Conservation (phyloP, 2,329 filamentous ascomycete species). For the Grosmannia clavigera region DNA sequence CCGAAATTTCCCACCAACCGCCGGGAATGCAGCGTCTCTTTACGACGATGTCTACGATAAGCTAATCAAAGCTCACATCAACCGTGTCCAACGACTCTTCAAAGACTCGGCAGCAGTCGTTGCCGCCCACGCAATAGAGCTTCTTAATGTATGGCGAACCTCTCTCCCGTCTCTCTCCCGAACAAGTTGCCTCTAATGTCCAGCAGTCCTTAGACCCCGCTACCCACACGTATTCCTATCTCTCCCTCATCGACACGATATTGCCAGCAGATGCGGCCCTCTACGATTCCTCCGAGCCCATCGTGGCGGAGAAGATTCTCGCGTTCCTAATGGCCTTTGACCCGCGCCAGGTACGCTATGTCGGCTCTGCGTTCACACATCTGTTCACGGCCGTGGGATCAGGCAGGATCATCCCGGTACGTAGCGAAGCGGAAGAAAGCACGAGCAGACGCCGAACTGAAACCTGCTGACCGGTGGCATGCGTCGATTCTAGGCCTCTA, state of each 20-base stretch:
- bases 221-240: conserved; percentile 38
- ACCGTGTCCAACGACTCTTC: conserved; percentile 25
- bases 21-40: conserved; percentile 8
- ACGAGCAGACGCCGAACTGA: not conserved
- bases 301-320: conserved; percentile 28
- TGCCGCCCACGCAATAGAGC: conserved; percentile 19
- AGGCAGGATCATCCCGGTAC: conserved; percentile 30
- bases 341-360: conserved; percentile 38
- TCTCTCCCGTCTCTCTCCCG: not conserved
- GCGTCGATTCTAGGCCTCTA: conserved; percentile 25
- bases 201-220: conserved; percentile 33
- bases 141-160: conserved; percentile 27
- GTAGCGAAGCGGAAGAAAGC: conserved; percentile 5
- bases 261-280: conserved; percentile 16
- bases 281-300: conserved; percentile 18
- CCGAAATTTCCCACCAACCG: conserved; percentile 27
- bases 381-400: conserved; percentile 29
- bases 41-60: conserved; percentile 27
- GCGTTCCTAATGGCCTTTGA: conserved; percentile 37
- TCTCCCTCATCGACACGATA: conserved; percentile 32
- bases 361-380: conserved; percentile 27
- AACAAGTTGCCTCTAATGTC: not conserved
- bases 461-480: not conserved
- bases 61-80: conserved; percentile 25
- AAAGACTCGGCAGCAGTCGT: conserved; percentile 21